Percentiles rank a stretch among this genome's conserved stretches.
Conservation (phyloP, 345 rosid genomes). For the Lumnitzera littorea region DNA sequence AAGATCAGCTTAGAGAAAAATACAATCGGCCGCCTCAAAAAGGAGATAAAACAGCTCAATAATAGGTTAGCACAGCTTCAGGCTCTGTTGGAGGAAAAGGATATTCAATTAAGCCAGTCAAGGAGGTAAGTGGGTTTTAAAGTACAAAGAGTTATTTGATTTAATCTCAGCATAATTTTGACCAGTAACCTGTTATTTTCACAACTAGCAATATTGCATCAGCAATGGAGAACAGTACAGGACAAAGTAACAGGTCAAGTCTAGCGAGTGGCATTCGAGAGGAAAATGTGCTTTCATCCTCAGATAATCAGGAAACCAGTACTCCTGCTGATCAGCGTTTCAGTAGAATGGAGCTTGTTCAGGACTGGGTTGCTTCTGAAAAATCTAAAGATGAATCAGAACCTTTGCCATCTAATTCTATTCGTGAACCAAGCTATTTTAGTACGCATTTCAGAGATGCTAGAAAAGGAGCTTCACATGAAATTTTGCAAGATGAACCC, state of each 20-base stretch:
- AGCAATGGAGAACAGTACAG: conserved; percentile 15
- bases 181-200: conserved; percentile 6
- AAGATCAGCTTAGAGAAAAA: conserved; percentile 53
- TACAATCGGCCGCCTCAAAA: conserved; percentile 39
- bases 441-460: conserved; percentile 13
- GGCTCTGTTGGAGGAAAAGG: conserved; percentile 58
- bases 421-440: conserved; percentile 23
- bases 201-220: conserved; percentile 26
- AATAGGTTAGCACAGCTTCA: conserved; percentile 55
- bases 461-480: conserved; percentile 20
- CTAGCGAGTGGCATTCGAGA: conserved; percentile 25
- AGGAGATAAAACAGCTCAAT: conserved; percentile 53
- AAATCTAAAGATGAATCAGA: conserved; percentile 16
- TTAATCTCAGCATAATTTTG: neutral
- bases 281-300: conserved; percentile 22
- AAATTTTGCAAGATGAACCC: conserved; percentile 11
- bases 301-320: conserved; percentile 19
- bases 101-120: conserved; percentile 31
- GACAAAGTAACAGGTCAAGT: conserved; percentile 20
- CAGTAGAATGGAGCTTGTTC: conserved; percentile 18
- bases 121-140: conserved; percentile 32
- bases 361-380: conserved; percentile 15
- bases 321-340: conserved; percentile 13
- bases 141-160: neutral
- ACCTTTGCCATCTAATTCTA: conserved; percentile 8